These are phyloP conservation scores for Tolypocladium nubicola DNA, from an alignment of 2,329 filamentous ascomycete species.

Conservation along the genomic window DNA sequence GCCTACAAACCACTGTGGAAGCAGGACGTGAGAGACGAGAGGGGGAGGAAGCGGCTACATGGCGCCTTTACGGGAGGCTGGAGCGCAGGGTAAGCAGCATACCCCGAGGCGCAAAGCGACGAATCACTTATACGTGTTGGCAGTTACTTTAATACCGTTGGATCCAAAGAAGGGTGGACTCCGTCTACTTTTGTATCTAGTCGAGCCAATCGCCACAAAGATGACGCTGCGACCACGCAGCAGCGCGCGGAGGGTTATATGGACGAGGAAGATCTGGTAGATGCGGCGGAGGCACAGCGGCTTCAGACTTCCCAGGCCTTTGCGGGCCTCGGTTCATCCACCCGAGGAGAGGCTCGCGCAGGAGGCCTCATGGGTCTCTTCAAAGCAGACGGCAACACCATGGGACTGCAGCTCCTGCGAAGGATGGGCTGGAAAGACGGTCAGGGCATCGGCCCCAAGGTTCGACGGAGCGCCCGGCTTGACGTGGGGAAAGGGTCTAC, in stretches of 20 bases:
- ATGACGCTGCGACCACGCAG: conserved; percentile 43
- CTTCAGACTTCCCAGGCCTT: conserved; percentile 67
- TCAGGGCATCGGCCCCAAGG: conserved; percentile 82
- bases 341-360: conserved; percentile 38
- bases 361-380: conserved; percentile 62
- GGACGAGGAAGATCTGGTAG: conserved; percentile 91
- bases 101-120: neutral
- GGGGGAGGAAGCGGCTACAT: conserved; percentile 80
- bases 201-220: conserved; percentile 64
- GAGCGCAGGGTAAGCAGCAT: conserved; percentile 70
- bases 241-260: conserved; percentile 83
- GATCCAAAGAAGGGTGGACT: conserved; percentile 96
- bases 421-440: conserved; percentile 95
- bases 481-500: conserved; percentile 30
- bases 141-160: conserved; percentile 95
- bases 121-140: neutral
- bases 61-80: conserved; percentile 95
- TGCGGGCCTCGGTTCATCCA: conserved; percentile 61
- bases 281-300: conserved; percentile 67
- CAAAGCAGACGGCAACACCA: conserved; percentile 63
- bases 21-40: conserved; percentile 91
- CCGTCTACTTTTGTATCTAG: conserved; percentile 89
- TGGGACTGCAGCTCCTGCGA: conserved; percentile 75
- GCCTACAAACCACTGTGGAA: conserved; percentile 96
- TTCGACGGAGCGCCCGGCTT: conserved; percentile 63